Base-by-base conservation (phyloP, 1,284 basidiomycete genomes). In the Melampsora americana region DNA sequence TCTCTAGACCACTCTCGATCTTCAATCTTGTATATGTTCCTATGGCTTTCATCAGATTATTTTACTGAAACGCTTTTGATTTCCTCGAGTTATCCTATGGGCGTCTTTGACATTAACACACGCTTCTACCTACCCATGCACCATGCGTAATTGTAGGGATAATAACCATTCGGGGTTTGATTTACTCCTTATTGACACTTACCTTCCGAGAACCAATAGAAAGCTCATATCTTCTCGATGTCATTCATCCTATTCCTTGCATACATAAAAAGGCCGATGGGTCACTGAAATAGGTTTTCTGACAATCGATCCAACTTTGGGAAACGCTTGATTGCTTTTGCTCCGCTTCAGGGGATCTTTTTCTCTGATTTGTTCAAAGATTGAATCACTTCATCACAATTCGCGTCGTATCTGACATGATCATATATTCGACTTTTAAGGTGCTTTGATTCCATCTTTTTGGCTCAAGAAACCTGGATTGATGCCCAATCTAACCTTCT, bases 31-130 rank as follows among this genome's bases (percentile, higher is more conserved):
- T n/a, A n/a, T n/a, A 50, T 96, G 92, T 84, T 99, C 98, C 86
- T 98, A 98, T 83, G 95, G 95, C 23, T 98, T 98, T 87, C 95
- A 98, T 83, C 95, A 98, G 83, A 98, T 97, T 95, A 98, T 97
- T 92, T 86, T 79, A 79, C 85, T 81, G 77, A 20, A 42, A 35
- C 39, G 23, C 16, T 18, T 46, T 44, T 26, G 59, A 5, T 5
- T 18, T 3, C 18, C 0, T 30, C 35, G 11, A 42, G 1, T 42
- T 11, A 32, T 75, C 46, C 48, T 1, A n/a, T 30, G 30, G 68
- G 32, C 62, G 42, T 46, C 3, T n/a, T 12, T 44, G 28, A 26
- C 16, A n/a, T 6, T 64, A 30, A 62, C 56, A 39, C 66, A 35
- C 23, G 61, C 65, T 39, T 67, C 28, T 28, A n/a, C 59, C n/a